Base-by-base conservation (phyloP, 2,329 filamentous ascomycete genomes). In the Plenodomus tracheiphilus region DNA sequence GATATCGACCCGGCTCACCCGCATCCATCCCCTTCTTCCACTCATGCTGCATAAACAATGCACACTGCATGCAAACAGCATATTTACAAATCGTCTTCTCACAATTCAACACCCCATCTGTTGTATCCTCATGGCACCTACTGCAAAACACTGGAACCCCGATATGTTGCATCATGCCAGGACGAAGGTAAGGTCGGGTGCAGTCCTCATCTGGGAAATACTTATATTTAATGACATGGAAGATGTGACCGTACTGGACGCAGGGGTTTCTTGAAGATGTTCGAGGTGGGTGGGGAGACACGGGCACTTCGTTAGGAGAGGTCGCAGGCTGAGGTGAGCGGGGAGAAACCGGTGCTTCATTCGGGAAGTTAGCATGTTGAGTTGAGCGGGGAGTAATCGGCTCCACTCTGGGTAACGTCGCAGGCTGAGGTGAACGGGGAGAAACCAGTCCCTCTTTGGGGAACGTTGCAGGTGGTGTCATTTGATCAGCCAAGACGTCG, bases 71-170 rank as follows among this genome's bases (percentile, higher is more conserved):
- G 30, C 63, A 66, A 2, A 62, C 53, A 6, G 34, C 48, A 39
- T 58, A 47, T 8, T 48, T 46, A 43, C 63, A 66, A 2, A 56
- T 54, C 3, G 49, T 42, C 17, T 62, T 54, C 30, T 58, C 51
- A 17, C 63, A 66, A 25, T 61, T 49, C 55, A 53, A 66, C 0
- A 64, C 16, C 20, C 56, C 51, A 22, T 60, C 54, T 3, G 49
- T 32, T 13, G 58, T 51, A 25, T 59, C 50, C 2, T 51, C n/a
- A 1, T 35, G 22, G 17, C 64, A 67, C 20, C 46, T 54, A 11
- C 64, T 52, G 43, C 64, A 67, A 2, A 41, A 17, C 1, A 66
- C 42, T 1, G 55, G 47, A 0, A 66, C 43, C n/a, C 54, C 43
- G 10, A 64, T 51, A 9, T 59, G 54, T 41, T 62, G 53, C 39